Evolutionary conservation across 495 filamentous ascomycete genomes (phyloP).

Genomic region (Talaromyces adpressus): DNA sequence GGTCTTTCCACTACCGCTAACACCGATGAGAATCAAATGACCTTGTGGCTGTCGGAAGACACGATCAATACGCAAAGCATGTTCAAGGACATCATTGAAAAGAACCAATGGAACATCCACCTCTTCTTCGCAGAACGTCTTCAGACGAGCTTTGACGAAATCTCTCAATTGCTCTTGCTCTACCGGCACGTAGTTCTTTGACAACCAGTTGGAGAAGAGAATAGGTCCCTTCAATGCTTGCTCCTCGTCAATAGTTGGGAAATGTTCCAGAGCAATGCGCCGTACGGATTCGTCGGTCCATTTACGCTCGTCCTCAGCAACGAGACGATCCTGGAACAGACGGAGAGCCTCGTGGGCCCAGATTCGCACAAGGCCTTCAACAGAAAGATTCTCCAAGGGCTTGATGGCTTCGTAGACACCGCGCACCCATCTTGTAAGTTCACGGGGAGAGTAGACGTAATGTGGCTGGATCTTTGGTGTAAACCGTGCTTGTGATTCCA

Average conservation of each 20-base stretch:
- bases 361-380: slow-evolving; percentile 92
- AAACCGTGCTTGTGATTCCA: slow-evolving; percentile 88
- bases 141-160: slow-evolving; percentile 93
- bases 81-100: slow-evolving; percentile 97
- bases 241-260: slow-evolving; percentile 84
- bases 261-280: slow-evolving; percentile 80
- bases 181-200: slow-evolving; percentile 95
- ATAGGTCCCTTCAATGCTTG: slow-evolving; percentile 91
- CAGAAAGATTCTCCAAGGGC: slow-evolving; percentile 75
- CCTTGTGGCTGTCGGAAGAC: slow-evolving; percentile 98
- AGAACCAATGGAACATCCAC: slow-evolving; percentile 95
- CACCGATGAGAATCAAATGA: slow-evolving; percentile 95
- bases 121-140: slow-evolving; percentile 98
- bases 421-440: slow-evolving; percentile 93
- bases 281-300: slow-evolving; percentile 87
- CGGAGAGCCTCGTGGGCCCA: slow-evolving; percentile 97
- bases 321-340: slow-evolving; percentile 93
- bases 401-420: slow-evolving; percentile 95
- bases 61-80: slow-evolving; percentile 94
- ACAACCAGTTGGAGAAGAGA: slow-evolving; percentile 98
- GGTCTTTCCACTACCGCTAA: slow-evolving; percentile 97
- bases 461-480: slow-evolving; percentile 95
- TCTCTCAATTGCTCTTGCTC: slow-evolving; percentile 90
- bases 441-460: slow-evolving; percentile 98
- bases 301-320: slow-evolving; percentile 86